Evolutionary conservation across 441 rosid species (phyloP), one percentile per base, ranked within the genome.

Genomic region (Corymbia calophylla): DNA sequence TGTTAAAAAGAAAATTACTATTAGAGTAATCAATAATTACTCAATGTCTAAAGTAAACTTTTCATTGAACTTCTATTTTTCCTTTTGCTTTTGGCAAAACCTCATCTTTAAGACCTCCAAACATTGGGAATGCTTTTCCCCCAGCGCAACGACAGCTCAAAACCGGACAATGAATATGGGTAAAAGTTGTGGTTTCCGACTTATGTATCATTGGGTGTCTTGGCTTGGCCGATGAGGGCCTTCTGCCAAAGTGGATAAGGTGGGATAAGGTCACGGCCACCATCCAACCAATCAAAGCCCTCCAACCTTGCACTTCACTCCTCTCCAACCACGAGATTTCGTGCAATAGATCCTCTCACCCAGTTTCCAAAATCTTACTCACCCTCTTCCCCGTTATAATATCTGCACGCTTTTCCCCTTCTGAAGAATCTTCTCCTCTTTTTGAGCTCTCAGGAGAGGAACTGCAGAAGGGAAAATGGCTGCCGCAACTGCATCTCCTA

Each of bases 401-500:
- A 91, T 84, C 88, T 89, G 86, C 29, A 53, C 15, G 14, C 27
- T 77, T 58, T 81, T 29, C 6, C 31, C 86, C 44, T 51, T n/a
- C 55, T 3, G n/a, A n/a, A 32, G n/a, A 49, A 89, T 64, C 49
- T 44, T 64, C 64, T 44, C 68, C 89, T 64, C 13, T 51, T 9
- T 10, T 90, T 87, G 88, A 68, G 44, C 84, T 87, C 18, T 25
- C 85, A 88, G 89, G 58, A 87, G 44, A 25, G 53, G 60, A 86
- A 88, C 92, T 93, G 96, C 87, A 49, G 86, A 54, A 89, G 51
- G 51, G n/a, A 25, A 44, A 44, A 77, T 87, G 91, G 91, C 89
- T 39, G 95, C 98, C 58, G 90, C 96, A 51, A 91, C 97, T 88
- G 92, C 98, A 89, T 95, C 98, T 93, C 97, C 99, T 89, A 96